Evolutionary conservation across 306 rosid species (phyloP), one percentile per base, ranked within the genome.

Genomic region (Glycine tomentella): DNA sequence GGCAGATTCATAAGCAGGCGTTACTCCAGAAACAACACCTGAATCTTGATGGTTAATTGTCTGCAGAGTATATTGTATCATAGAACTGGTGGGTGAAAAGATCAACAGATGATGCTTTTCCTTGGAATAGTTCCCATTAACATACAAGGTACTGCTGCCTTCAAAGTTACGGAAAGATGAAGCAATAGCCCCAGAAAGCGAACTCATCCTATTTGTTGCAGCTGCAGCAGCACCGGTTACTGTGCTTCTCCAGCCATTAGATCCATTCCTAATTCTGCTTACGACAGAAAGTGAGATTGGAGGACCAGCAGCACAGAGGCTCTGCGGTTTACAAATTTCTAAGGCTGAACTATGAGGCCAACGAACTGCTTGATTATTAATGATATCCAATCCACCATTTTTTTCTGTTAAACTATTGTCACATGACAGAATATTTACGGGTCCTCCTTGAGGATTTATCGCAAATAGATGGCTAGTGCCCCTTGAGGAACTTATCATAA

Each of bases 381-480:
- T 80, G 69, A 74, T 82, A 55, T 79, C 86, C 51, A 80, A 82
- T 38, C 79, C 84, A 51, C 84, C 84, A 87, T 72, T 85, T 36
- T 36, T 36, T 16, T 79, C 52, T 14, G 81, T 80, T 52, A 82
- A 74, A 80, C 75, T 77, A 76, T 81, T 40, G 75, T 87, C 88
- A 15, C 72, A 63, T 63, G 87, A 77, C 69, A 81, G 87, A 53
- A 89, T 74, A 77, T 90, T 84, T 46, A 82, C 85, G 4, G 87
- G 71, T 73, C 93, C 97, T 62, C 97, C 97, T 48, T 71, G 55
- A 84, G 94, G 94, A 89, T 90, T 93, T 88, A 93, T 87, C 33
- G 94, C 88, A 85, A 93, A 93, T 38, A 93, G 86, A 86, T 93
- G 97, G 84, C 88, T 91, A 50, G 97, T 93, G 33, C 97, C 97